Evolutionary conservation across 257 asterid genomes (phyloP).

Genomic region (Jacaranda mimosifolia): DNA sequence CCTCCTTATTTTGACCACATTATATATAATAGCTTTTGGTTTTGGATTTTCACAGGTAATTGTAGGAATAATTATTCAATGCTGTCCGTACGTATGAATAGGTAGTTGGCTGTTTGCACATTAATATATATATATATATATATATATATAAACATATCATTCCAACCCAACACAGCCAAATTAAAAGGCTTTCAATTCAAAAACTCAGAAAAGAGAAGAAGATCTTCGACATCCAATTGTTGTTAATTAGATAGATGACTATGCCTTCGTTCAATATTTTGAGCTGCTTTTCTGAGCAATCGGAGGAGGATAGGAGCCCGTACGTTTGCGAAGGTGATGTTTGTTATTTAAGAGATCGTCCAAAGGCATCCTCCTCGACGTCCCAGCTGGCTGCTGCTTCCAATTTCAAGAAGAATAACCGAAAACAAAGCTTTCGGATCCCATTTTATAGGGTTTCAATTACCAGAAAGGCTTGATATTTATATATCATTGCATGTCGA

Average conservation of each 20-base stretch:
- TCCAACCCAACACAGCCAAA: constrained; percentile 6
- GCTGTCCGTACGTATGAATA: neutral
- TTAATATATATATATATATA: neutral
- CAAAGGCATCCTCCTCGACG: too few species aligned
- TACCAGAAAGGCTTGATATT: constrained; percentile 22
- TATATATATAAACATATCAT: too few species aligned
- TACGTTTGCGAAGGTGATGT: constrained; percentile 50
- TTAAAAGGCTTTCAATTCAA: neutral
- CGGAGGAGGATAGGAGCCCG: constrained; percentile 32
- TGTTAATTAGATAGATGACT: constrained; percentile 20
- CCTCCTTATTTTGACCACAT: constrained; percentile 40
- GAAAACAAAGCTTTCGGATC: constrained; percentile 17
- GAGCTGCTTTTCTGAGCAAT: constrained; percentile 47
- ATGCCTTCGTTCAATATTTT: constrained; percentile 46
- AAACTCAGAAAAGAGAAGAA: neutral
- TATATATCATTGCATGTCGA: too few species aligned
- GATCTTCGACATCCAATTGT: neutral
- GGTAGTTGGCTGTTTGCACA: constrained; percentile 23
- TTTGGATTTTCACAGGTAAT: neutral
- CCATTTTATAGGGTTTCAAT: constrained; percentile 34
- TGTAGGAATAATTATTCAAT: constrained; percentile 29
- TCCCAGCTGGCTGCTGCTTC: neutral
- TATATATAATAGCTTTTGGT: neutral
- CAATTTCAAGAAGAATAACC: constrained; percentile 34
- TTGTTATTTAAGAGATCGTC: constrained; percentile 40